Evolutionary conservation across 2,329 filamentous ascomycete species (phyloP).

Genomic region (Tolypocladium pustulatum): DNA sequence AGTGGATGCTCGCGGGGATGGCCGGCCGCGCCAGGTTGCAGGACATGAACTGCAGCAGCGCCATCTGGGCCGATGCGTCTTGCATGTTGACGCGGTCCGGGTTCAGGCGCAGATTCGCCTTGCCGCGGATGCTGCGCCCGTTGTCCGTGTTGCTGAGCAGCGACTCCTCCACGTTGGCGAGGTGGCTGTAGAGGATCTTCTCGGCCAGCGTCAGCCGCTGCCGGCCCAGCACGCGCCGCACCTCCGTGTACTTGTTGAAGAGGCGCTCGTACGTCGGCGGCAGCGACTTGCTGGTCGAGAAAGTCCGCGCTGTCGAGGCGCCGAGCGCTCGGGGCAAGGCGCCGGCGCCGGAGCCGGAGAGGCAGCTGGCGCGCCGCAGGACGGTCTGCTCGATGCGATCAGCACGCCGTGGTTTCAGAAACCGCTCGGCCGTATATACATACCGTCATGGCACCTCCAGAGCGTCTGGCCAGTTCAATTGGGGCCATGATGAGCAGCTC

Average conservation of each 20-base stretch:
- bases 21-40: conserved; percentile 83
- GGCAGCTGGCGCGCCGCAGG: conserved; percentile 20
- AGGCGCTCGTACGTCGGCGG: conserved; percentile 75
- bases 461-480: conserved; percentile 39
- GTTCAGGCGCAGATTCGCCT: conserved; percentile 91
- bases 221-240: conserved; percentile 59
- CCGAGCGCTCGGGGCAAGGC: conserved; percentile 2
- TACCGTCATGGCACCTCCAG: conserved; percentile 37
- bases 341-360: conserved; percentile 15
- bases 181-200: conserved; percentile 96
- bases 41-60: conserved; percentile 95
- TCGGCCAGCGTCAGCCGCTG: conserved; percentile 76
- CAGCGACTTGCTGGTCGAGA: conserved; percentile 31
- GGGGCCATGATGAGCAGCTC: conserved; percentile 30
- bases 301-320: conserved; percentile 19
- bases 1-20: conserved; percentile 95
- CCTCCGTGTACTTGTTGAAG: conserved; percentile 64
- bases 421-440: not conserved
- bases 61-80: conserved; percentile 98
- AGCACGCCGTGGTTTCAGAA: not conserved
- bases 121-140: conserved; percentile 73
- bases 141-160: conserved; percentile 74
- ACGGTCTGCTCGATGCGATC: conserved; percentile 20
- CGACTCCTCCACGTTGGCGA: conserved; percentile 82
- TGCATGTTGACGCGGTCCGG: conserved; percentile 98